Evolutionary conservation across 1,284 basidiomycete genomes (phyloP).

Genomic region (Leccinum solheimii): DNA sequence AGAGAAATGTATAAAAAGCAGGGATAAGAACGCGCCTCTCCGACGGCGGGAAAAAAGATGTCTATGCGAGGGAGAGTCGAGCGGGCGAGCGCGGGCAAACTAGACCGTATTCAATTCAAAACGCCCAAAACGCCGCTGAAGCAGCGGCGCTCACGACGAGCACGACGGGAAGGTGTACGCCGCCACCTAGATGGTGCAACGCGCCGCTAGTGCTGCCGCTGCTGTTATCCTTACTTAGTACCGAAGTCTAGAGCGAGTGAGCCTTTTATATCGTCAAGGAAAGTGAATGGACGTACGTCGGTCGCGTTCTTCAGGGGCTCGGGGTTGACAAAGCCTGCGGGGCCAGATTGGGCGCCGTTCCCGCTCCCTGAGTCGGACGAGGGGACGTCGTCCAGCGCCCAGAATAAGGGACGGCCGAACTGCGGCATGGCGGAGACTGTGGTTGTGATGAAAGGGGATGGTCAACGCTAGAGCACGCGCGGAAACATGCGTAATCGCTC

Average conservation of each 20-base stretch:
- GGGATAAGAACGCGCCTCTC: background rate
- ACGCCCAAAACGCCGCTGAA: constrained; percentile 11
- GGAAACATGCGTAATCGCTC: background rate
- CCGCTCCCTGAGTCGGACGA: background rate
- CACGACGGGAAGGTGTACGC: background rate
- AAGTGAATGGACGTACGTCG: background rate
- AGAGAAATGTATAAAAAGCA: background rate
- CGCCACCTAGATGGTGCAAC: constrained; percentile 3
- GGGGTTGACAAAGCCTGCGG: background rate
- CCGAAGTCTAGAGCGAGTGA: background rate
- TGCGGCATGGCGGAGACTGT: constrained; percentile 24
- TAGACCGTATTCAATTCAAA: constrained; percentile 7
- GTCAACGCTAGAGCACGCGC: background rate
- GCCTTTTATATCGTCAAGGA: background rate
- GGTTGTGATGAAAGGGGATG: background rate
- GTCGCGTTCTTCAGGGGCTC: background rate
- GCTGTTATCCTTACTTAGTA: background rate
- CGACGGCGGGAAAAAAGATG: background rate
- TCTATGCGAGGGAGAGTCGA: background rate
- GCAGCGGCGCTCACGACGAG: constrained; percentile 11
- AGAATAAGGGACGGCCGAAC: constrained; percentile 18
- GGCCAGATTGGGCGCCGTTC: background rate
- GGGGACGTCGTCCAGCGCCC: constrained; percentile 10
- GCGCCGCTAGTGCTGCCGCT: constrained; percentile 16
- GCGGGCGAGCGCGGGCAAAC: background rate